phyloP scores from a whole-genome alignment of 495 filamentous ascomycete species.

The Patellaria atrata region DNA sequence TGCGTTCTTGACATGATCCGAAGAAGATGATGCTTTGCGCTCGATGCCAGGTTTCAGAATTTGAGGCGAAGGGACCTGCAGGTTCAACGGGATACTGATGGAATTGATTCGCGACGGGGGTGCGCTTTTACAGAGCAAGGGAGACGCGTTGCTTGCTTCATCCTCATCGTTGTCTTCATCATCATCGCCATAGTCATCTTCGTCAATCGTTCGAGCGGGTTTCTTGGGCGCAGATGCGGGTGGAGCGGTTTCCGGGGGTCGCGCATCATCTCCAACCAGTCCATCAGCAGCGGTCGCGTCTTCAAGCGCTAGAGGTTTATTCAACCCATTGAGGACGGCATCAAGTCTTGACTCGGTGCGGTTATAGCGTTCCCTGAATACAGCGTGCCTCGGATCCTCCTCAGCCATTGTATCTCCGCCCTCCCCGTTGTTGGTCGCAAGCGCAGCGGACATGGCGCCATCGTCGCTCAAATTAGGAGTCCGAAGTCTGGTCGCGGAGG shows the following conservation, averaged over 20 bases:
- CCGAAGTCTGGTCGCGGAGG: constrained; percentile 18
- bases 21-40: constrained; percentile 23
- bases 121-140: constrained; percentile 47
- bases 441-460: constrained; percentile 17
- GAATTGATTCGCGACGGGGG: constrained; percentile 31
- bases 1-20: constrained; percentile 45
- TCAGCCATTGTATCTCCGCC: constrained; percentile 29
- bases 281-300: constrained; percentile 22
- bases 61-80: constrained; percentile 29
- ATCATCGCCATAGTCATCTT: constrained; percentile 79
- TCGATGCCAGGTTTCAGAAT: constrained; percentile 24
- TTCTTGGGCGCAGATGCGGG: constrained; percentile 38
- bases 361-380: constrained; percentile 46
- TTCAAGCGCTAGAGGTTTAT: no score
- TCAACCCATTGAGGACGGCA: constrained; percentile 40
- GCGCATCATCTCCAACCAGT: constrained; percentile 22
- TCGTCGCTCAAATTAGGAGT: constrained; percentile 24
- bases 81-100: constrained; percentile 20
- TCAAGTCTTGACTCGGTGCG: constrained; percentile 47
- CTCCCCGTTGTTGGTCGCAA: constrained; percentile 18
- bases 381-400: constrained; percentile 48
- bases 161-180: constrained; percentile 63
- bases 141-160: constrained; percentile 34
- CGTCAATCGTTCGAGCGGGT: constrained; percentile 57
- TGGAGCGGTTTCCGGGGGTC: constrained; percentile 22